Conservation (phyloP, 176 grass and related monocot genomes). For the Dendrocalamus sinicus region DNA sequence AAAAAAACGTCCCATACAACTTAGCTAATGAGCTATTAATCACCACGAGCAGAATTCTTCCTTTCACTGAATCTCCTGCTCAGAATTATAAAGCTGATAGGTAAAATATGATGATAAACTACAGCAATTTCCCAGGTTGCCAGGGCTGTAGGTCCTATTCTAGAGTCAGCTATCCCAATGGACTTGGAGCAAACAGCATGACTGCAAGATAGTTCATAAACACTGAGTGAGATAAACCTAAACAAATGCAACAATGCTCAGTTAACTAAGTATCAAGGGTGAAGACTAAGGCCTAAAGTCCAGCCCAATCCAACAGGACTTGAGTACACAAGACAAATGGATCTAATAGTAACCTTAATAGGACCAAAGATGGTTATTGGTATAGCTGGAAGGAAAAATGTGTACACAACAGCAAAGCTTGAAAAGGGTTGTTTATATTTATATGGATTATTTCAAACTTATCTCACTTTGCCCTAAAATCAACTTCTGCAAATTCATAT, state of each 20-base stretch:
- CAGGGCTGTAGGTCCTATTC: neutral
- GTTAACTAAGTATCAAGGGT: neutral
- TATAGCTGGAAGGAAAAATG: neutral
- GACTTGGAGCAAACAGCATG: neutral
- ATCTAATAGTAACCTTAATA: slow-evolving; percentile 1
- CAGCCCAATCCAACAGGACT: neutral
- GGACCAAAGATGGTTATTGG: neutral
- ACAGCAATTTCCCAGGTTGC: neutral
- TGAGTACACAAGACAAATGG: neutral
- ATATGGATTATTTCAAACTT: slow-evolving; percentile 7
- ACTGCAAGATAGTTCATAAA: neutral
- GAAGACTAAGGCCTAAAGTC: slow-evolving; percentile 10
- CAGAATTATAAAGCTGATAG: neutral
- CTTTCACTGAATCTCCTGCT: slow-evolving; percentile 21
- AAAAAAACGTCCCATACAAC: neutral
- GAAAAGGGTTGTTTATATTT: neutral
- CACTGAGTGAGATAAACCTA: neutral
- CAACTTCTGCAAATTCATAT: neutral
- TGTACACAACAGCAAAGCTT: neutral
- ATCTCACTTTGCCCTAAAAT: slow-evolving; percentile 2
- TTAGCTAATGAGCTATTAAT: slow-evolving; percentile 17
- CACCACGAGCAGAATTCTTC: neutral
- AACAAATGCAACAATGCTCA: neutral
- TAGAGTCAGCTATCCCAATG: neutral
- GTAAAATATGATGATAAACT: slow-evolving; percentile 19